These are phyloP conservation scores for Phyllostachys edulis DNA, from an alignment of 176 grass and related monocot genomes.

Conservation along the genomic window DNA sequence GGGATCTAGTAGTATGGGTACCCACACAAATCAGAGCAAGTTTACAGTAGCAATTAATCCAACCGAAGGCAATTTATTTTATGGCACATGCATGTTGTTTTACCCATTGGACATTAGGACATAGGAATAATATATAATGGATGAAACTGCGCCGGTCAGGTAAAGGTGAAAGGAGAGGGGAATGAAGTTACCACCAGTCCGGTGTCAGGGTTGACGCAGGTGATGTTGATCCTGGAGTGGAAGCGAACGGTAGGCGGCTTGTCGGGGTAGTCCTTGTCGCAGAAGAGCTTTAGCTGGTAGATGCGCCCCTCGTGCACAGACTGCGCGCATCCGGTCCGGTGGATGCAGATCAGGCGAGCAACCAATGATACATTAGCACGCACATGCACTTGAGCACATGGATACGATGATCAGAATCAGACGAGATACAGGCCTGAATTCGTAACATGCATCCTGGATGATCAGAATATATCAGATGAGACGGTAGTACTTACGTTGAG, in stretches of 20 bases:
- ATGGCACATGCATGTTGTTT: not conserved
- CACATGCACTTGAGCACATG: not conserved
- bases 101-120: not conserved
- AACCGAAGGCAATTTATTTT: not conserved
- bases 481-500: constrained; percentile 39
- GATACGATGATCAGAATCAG: not conserved
- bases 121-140: not conserved
- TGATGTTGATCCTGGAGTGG: constrained; percentile 51
- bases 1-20: not conserved
- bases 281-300: constrained; percentile 63
- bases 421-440: not conserved
- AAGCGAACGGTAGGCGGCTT: constrained; percentile 53
- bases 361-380: not conserved
- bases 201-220: constrained; percentile 50
- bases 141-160: not conserved
- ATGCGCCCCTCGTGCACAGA: constrained; percentile 53
- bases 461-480: not conserved
- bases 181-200: constrained; percentile 30
- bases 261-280: constrained; percentile 64
- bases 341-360: not conserved
- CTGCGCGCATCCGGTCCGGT: constrained; percentile 9
- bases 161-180: not conserved
- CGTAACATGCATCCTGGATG: not conserved
- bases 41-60: constrained; percentile 2
- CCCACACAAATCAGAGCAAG: not conserved